These are phyloP conservation scores for Rhododendron ferrugineum DNA, from an alignment of 148 eudicot species.

Conservation along the genomic window DNA sequence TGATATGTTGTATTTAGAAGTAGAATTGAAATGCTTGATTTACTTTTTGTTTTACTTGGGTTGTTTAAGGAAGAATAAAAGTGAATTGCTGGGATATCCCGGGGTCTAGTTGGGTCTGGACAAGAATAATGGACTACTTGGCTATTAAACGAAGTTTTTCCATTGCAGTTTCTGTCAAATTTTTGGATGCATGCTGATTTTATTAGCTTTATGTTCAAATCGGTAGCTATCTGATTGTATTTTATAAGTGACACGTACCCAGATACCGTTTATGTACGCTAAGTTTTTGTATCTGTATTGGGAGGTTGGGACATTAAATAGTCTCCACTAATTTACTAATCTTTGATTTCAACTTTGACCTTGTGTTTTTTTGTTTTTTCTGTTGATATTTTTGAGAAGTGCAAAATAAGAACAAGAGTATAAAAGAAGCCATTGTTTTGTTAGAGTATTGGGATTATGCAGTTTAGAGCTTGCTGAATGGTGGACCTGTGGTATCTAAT, in stretches of 20 bases:
- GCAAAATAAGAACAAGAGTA: not conserved
- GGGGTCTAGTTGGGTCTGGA: not conserved
- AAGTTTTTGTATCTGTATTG: not conserved
- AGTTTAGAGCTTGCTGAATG: not conserved
- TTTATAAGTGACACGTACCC: not conserved
- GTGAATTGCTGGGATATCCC: not conserved
- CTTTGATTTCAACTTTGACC: conserved; percentile 1
- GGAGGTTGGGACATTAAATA: not conserved
- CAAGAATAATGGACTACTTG: not conserved
- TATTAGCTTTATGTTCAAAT: not conserved
- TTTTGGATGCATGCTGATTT: not conserved
- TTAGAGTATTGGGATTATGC: not conserved
- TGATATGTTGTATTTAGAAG: not conserved
- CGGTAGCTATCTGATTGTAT: not conserved
- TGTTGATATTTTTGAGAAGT: not conserved
- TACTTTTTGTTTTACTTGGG: not conserved
- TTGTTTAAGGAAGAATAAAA: not conserved
- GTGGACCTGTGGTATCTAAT: not conserved
- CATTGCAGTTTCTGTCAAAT: not conserved
- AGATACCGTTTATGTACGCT: not conserved
- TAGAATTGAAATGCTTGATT: not conserved
- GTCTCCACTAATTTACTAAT: not conserved
- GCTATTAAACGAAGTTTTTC: not conserved
- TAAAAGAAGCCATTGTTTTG: not conserved
- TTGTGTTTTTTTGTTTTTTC: not conserved